Base-by-base conservation (phyloP, 2,329 filamentous ascomycete species). In the Fusarium citri region DNA sequence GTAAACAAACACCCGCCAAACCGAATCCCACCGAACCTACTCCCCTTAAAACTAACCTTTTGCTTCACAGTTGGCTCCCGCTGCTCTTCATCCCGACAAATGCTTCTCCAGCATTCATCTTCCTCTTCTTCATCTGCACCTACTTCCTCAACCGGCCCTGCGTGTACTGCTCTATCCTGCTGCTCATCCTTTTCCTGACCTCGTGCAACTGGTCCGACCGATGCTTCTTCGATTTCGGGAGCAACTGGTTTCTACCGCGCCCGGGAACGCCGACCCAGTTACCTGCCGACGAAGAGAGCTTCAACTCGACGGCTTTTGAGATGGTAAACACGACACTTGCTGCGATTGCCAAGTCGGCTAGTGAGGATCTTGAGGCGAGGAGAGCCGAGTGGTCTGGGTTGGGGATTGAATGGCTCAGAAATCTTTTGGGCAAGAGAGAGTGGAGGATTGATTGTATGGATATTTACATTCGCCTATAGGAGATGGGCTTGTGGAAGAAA, bases 101-200 rank as follows among this genome's bases (percentile, higher is more conserved):
- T 79, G 92, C 93, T 73, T 94, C 92, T 61, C 93, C 93, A 26
- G 87, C 92, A 76, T 94, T 95, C 83, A 93, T 96, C 79, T 89
- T 95, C 82, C 88, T 94, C 82, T 94, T 96, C 86, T 91, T 99
- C 83, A 87, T 94, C 71, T 94, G 94, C 80, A 97, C 94, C 71
- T 98, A 97, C 85, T 93, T 97, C 82, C 90, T 99, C 76, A 97
- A 98, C 83, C 91, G 95, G 58, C 96, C 96, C 56, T 99, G 96
- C 84, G 91, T 97, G 74, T 99, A 99, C 87, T 99, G 96, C 88
- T 97, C 94, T 66, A 90, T 98, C 67, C 91, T 99, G 56, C 93
- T 99, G 50, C 88, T 97, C 71, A 94, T 98, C 74, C 93, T 99
- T 74, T 97, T 98, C 84, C 88, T 94, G 72, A 97, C 94, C 26